Evolutionary conservation across 352 stramenopile genomes (phyloP).

Genomic region (Aphanomyces euteiches): DNA sequence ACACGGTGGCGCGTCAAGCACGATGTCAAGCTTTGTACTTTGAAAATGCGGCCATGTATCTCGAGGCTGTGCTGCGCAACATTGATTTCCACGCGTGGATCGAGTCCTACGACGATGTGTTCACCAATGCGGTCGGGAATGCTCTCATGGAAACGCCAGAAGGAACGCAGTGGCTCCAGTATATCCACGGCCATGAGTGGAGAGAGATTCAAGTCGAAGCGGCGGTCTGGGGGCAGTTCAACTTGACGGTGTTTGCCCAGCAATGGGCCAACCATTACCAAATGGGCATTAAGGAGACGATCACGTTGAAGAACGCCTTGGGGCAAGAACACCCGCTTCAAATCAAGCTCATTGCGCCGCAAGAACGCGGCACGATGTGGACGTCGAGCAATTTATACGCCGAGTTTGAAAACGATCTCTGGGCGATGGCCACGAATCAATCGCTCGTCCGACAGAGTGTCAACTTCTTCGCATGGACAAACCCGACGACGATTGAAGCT

Average conservation of each 20-base stretch:
- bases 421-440: background rate
- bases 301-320: constrained; percentile 12
- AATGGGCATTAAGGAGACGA: constrained; percentile 8
- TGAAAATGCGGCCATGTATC: constrained; percentile 15
- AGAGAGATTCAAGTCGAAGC: background rate
- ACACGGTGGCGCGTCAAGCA: constrained; percentile 3
- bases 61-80: constrained; percentile 24
- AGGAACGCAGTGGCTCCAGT: background rate
- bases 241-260: background rate
- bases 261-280: constrained; percentile 16
- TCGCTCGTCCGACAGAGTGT: constrained; percentile 1
- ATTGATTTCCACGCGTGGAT: constrained; percentile 18
- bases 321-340: background rate
- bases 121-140: background rate
- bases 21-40: background rate
- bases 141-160: background rate
- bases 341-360: constrained; percentile 8
- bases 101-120: background rate
- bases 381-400: constrained; percentile 10
- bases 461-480: background rate
- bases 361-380: constrained; percentile 13
- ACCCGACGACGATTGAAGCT: constrained; percentile 6
- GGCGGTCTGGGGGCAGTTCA: background rate
- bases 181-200: constrained; percentile 4
- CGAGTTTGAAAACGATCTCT: constrained; percentile 24